phyloP scores from a whole-genome alignment of 140 eudicot genomes.

The Artemisia princeps region DNA sequence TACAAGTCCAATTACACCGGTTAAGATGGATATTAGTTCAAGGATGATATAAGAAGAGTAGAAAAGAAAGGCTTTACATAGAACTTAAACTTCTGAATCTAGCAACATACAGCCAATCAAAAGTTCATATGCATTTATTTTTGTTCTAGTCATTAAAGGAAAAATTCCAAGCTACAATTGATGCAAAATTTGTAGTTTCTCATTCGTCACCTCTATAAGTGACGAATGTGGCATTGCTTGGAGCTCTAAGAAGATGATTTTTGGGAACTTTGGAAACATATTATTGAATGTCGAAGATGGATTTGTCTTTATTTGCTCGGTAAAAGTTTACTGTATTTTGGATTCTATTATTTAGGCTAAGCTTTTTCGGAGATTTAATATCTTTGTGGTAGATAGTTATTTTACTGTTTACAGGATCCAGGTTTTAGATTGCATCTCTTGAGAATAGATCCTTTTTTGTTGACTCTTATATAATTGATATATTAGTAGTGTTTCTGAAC shows the following conservation, averaged over 20 bases:
- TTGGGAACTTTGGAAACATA: neutral
- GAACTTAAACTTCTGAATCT: neutral
- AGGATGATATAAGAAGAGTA: neutral
- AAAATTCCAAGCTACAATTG: constrained; percentile 6
- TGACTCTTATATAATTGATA: neutral
- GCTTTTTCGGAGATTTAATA: constrained; percentile 1
- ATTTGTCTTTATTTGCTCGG: neutral
- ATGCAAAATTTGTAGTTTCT: constrained; percentile 6
- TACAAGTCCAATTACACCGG: neutral
- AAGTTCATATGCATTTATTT: constrained; percentile 2
- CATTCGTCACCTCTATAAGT: neutral
- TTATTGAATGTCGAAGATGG: neutral
- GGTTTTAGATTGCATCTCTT: constrained; percentile 4
- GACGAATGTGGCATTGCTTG: neutral
- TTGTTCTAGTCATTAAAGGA: constrained; percentile 1
- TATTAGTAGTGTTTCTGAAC: neutral
- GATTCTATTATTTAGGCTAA: neutral
- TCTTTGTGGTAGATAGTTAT: neutral
- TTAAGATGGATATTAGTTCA: neutral
- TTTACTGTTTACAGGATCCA: neutral
- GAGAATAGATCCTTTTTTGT: neutral
- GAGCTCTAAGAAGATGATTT: neutral
- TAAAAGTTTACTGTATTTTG: neutral
- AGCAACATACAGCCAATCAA: neutral
- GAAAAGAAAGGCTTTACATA: neutral